Base-by-base conservation (phyloP, 1,139 yeast genomes). In the Blastobotrys indianensis region DNA sequence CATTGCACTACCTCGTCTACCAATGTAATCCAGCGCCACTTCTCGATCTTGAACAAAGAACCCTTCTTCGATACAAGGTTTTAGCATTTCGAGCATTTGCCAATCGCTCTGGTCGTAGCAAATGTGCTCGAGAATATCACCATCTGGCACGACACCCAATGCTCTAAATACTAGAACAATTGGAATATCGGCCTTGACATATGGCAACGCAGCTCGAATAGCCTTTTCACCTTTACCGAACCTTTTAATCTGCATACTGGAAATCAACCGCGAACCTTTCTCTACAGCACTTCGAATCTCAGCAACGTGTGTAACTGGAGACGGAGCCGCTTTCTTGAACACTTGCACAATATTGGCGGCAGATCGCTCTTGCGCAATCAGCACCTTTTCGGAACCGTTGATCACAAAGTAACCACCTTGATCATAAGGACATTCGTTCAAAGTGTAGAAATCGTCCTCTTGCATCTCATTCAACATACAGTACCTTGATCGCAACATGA, bases 381-480 rank as follows among this genome's bases (percentile, higher is more conserved):
- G 75, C 50, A 92, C 99, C 68, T 92, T 92, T 68, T 92, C 99
- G 23, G 97, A 88, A 59, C 99, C 99, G 70, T 92, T 92, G 63
- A 92, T 92, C 59, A 92, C 94, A 64, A 92, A 92, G 68, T 92
- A 92, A 53, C 99, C 99, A 67, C 99, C 99, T 92, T 88, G 92
- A 75, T 92, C 99, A 67, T 86, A 92, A 29, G 98, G 98, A 70
- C 99, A 92, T 69, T 92, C 99, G 68, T 92, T 90, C 62, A 92
- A 78, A 60, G 90, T 95, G 67, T 88, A 92, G 61, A 90, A 79
- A 67, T 92, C 98, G 57, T 86, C 90, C 60, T 92, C 98, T n/a
- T 87, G 82, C 57, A 92, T 77, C 52, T 87, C 96, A 60, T 90
- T 78, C 60, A 94, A 76, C 75, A 90, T 82, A 78, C 99, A 94